Conservation (phyloP, 1,139 yeast species). For the Candida tetrigidarum region DNA sequence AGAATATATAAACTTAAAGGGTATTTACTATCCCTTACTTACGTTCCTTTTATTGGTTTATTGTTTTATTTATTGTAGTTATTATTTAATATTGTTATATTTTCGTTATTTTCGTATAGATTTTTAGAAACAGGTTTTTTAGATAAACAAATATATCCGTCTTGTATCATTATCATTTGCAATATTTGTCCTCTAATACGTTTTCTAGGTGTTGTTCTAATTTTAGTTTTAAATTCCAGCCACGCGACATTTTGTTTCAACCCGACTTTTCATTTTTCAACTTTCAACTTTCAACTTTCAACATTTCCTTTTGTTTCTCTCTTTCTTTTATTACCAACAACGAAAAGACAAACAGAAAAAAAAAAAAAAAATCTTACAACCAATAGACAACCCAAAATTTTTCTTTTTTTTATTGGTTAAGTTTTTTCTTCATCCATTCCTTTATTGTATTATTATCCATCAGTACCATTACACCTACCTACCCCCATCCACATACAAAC, state of each 20-base stretch:
- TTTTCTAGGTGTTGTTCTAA: too few species aligned
- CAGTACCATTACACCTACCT: too few species aligned
- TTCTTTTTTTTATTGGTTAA: not conserved
- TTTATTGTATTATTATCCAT: too few species aligned
- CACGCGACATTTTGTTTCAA: not conserved
- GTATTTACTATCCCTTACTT: too few species aligned
- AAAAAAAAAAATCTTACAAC: conserved; percentile 4
- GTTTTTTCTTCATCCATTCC: conserved; percentile 5
- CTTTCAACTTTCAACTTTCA: too few species aligned
- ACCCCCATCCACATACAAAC: not conserved
- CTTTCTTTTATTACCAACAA: not conserved
- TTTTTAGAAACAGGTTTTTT: not conserved
- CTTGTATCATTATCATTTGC: not conserved
- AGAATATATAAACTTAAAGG: too few species aligned
- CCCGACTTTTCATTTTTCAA: conserved; percentile 4
- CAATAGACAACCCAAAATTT: not conserved
- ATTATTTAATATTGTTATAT: too few species aligned
- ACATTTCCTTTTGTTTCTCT: not conserved
- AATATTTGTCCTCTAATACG: too few species aligned
- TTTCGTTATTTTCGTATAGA: conserved; percentile 1
- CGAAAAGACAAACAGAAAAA: not conserved
- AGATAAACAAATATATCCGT: not conserved
- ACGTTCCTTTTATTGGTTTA: too few species aligned
- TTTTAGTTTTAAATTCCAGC: not conserved
- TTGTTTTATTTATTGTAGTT: conserved; percentile 1